Evolutionary conservation across 163 green algal species (phyloP).

Genomic region (Prototheca cutis): DNA sequence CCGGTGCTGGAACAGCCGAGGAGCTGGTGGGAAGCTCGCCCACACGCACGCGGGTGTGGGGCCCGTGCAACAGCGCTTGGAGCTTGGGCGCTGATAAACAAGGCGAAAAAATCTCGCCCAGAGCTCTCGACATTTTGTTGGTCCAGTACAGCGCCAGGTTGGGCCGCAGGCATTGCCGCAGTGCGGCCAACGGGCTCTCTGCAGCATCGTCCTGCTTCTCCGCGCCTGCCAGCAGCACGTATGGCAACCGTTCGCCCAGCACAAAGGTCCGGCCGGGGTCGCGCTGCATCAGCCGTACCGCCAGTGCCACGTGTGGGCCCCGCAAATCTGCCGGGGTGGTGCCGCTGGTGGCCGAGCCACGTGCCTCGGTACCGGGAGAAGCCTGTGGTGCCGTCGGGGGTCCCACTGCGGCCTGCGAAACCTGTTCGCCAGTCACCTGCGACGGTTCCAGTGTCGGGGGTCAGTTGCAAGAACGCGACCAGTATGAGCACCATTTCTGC

Average conservation of each 20-base stretch:
- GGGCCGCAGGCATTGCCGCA: neutral
- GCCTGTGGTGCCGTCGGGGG: too few species aligned
- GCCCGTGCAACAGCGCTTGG: constrained; percentile 38
- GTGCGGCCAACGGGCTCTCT: constrained; percentile 58
- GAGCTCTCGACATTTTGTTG: constrained; percentile 51
- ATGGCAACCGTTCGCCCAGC: constrained; percentile 66
- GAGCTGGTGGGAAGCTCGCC: constrained; percentile 12
- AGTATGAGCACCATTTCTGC: too few species aligned
- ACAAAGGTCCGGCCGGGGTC: constrained; percentile 62
- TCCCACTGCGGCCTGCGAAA: too few species aligned
- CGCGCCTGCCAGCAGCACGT: constrained; percentile 58
- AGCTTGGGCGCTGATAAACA: constrained; percentile 25
- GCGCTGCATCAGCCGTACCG: constrained; percentile 50
- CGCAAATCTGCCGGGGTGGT: constrained; percentile 41
- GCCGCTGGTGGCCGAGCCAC: too few species aligned
- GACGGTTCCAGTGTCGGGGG: too few species aligned
- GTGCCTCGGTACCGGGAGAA: neutral
- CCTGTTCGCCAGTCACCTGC: too few species aligned
- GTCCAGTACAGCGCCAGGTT: constrained; percentile 3
- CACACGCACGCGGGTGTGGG: constrained; percentile 48
- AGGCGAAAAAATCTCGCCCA: constrained; percentile 35
- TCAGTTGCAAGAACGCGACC: too few species aligned
- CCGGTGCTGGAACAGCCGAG: neutral
- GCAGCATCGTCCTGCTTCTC: constrained; percentile 44
- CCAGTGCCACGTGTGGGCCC: constrained; percentile 64